These are phyloP conservation scores for Acanthamoeba healyi DNA, from an alignment of 208 protist genomes.

Conservation along the genomic window DNA sequence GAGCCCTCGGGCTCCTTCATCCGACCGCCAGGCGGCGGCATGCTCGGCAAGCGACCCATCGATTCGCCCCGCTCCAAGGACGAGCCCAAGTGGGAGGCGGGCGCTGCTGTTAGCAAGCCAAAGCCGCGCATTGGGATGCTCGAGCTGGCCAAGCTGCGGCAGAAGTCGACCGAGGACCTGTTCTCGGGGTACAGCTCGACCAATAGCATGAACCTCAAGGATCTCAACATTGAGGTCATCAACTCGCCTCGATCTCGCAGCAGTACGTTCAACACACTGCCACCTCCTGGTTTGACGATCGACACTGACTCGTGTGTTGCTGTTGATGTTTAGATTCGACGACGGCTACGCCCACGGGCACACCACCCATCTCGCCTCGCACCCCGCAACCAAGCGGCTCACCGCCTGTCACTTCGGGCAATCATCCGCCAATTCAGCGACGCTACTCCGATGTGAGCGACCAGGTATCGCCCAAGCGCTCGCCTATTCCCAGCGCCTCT, in stretches of 20 bases:
- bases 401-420: background rate
- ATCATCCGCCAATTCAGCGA: background rate
- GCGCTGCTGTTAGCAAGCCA: background rate
- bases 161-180: conserved; percentile 24
- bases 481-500: background rate
- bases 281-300: background rate
- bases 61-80: background rate
- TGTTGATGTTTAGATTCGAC: background rate
- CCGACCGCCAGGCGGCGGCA: background rate
- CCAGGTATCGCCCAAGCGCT: background rate
- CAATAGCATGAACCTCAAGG: conserved; percentile 59
- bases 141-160: conserved; percentile 41
- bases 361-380: background rate
- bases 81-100: background rate
- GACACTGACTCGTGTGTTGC: background rate
- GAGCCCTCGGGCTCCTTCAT: conserved; percentile 28
- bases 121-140: conserved; percentile 12
- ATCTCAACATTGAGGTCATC: conserved; percentile 50
- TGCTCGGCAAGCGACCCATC: background rate
- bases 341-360: background rate
- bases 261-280: no score
- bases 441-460: conserved; percentile 22
- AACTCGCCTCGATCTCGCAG: conserved; percentile 30
- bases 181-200: conserved; percentile 48
- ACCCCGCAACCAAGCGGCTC: background rate